phyloP scores from a whole-genome alignment of 2,329 filamentous ascomycete genomes.

The Alternaria consortialis region DNA sequence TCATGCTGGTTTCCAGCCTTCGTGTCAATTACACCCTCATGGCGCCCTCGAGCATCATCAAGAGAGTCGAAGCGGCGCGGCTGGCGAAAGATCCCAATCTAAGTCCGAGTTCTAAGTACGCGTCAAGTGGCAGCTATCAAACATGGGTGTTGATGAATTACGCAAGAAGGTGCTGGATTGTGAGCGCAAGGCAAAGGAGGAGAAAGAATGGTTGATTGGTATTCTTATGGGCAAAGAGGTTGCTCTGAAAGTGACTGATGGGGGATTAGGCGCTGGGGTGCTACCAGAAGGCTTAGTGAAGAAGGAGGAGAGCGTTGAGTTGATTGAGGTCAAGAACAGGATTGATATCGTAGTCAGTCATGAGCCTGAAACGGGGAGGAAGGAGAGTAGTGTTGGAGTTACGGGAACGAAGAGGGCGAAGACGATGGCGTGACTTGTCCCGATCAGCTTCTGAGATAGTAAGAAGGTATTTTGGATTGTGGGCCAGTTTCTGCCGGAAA shows the following conservation, averaged over 20 bases:
- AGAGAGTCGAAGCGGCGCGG: background rate
- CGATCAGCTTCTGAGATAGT: background rate
- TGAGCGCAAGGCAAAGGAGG: constrained; percentile 1
- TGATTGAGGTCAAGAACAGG: background rate
- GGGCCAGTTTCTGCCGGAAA: too few relatives aligned
- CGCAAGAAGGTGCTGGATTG: constrained; percentile 6
- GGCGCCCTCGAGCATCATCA: background rate
- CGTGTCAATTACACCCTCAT: background rate
- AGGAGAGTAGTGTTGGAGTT: background rate
- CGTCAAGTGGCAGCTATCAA: background rate
- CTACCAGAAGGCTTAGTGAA: background rate
- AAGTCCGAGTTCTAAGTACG: background rate
- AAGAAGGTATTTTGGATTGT: background rate
- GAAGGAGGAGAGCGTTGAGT: background rate
- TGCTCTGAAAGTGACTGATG: background rate
- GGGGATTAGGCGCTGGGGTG: too few relatives aligned
- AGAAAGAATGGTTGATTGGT: constrained; percentile 14
- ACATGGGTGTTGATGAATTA: constrained; percentile 2
- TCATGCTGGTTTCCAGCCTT: background rate
- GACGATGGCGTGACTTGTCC: background rate
- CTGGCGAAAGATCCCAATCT: background rate
- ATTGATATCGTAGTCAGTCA: background rate
- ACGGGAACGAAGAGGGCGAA: background rate
- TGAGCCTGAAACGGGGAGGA: background rate
- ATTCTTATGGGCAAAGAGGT: constrained; percentile 1